Evolutionary conservation across 495 filamentous ascomycete genomes (phyloP).

Genomic region (Neurospora intermedia): DNA sequence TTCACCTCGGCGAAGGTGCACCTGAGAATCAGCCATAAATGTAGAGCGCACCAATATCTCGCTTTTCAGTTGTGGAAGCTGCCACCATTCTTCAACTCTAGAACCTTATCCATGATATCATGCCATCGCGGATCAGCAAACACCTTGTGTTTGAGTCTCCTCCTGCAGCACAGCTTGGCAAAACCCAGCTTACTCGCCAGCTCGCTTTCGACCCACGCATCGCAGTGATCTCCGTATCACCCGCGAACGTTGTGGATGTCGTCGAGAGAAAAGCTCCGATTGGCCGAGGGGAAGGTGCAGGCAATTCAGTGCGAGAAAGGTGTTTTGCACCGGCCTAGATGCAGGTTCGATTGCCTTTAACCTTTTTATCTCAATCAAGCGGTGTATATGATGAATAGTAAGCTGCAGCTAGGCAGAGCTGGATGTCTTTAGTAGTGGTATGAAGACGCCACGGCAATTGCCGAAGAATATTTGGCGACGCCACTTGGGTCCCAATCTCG

Average conservation of each 20-base stretch:
- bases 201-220: not conserved
- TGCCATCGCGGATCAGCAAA: not conserved
- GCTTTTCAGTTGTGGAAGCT: not conserved
- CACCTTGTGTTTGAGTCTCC: not conserved
- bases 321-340: not conserved
- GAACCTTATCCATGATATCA: not conserved
- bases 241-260: not conserved
- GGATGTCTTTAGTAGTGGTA: not conserved
- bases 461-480: not conserved
- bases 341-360: not conserved
- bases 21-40: not conserved
- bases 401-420: not conserved
- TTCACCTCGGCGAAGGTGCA: not conserved
- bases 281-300: not conserved
- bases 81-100: not conserved
- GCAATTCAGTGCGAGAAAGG: not conserved
- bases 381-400: not conserved
- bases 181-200: not conserved
- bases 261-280: not conserved
- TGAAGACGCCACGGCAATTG: not conserved
- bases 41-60: not conserved
- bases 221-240: not conserved
- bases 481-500: not conserved
- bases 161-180: not conserved
- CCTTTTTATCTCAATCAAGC: not conserved